Evolutionary conservation across 2,329 filamentous ascomycete species (phyloP).

Genomic region (Ophiosphaerella herpotricha): DNA sequence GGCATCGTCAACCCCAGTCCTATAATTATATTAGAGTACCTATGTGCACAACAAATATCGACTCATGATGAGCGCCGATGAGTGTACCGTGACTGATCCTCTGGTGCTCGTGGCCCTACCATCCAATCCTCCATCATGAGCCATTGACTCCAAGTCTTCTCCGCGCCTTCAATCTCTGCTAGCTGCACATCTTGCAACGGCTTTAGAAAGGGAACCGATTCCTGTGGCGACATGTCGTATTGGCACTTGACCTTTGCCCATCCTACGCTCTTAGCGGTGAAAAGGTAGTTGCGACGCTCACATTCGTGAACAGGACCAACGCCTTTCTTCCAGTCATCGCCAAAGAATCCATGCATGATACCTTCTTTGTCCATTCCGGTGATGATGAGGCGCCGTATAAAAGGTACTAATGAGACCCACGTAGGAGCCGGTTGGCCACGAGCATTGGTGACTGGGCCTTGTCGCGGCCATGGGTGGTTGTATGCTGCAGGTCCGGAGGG

Average conservation of each 20-base stretch:
- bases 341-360: constrained; percentile 94
- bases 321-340: constrained; percentile 85
- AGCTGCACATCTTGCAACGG: constrained; percentile 78
- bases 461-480: constrained; percentile 49
- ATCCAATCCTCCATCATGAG: constrained; percentile 98
- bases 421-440: constrained; percentile 44
- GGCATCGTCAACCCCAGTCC: too few relatives aligned
- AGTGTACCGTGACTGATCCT: constrained; percentile 28
- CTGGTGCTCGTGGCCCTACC: constrained; percentile 81
- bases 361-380: constrained; percentile 87
- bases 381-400: constrained; percentile 85
- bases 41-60: neutral
- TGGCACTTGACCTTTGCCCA: constrained; percentile 88
- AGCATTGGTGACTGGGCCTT: constrained; percentile 45
- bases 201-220: constrained; percentile 84
- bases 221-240: constrained; percentile 84
- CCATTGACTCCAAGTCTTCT: constrained; percentile 91
- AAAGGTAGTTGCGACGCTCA: constrained; percentile 91
- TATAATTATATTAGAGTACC: too few relatives aligned
- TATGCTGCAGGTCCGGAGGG: constrained; percentile 40
- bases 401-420: constrained; percentile 77
- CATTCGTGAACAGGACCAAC: constrained; percentile 83
- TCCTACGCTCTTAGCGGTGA: constrained; percentile 88
- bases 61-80: constrained; percentile 28
- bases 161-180: constrained; percentile 80